Evolutionary conservation across 257 asterid genomes (phyloP).

Genomic region (Marsdenia floribunda): DNA sequence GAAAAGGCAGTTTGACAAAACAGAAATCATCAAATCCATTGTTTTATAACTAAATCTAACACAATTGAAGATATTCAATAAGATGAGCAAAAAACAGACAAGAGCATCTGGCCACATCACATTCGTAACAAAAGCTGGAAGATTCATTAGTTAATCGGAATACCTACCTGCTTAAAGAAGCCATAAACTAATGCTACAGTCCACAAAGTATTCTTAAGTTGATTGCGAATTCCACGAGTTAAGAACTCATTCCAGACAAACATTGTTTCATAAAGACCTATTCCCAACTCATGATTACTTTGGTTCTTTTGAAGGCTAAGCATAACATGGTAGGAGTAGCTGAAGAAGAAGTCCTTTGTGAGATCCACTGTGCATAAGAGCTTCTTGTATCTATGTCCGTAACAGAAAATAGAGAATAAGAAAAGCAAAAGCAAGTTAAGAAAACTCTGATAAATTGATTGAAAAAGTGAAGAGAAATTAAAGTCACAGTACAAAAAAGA

Average conservation of each 20-base stretch:
- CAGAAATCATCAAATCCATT: background rate
- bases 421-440: constrained; percentile 39
- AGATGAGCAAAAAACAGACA: background rate
- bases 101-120: background rate
- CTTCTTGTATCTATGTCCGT: constrained; percentile 85
- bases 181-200: constrained; percentile 91
- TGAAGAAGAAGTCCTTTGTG: constrained; percentile 93
- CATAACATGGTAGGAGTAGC: constrained; percentile 94
- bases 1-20: background rate
- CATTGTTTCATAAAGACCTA: constrained; percentile 73
- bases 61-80: background rate
- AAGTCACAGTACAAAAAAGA: constrained; percentile 12
- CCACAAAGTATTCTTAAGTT: constrained; percentile 74
- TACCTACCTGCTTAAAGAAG: constrained; percentile 80
- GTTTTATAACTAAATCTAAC: background rate
- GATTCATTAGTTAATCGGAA: background rate
- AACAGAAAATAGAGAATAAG: constrained; percentile 31
- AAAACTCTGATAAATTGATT: constrained; percentile 20
- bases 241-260: constrained; percentile 98
- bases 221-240: constrained; percentile 80
- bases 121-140: background rate
- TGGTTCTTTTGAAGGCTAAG: constrained; percentile 85
- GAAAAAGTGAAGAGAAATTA: background rate
- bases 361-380: constrained; percentile 86
- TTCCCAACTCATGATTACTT: constrained; percentile 54